Base-by-base conservation (phyloP, 495 filamentous ascomycete species). In the Apodospora peruviana region DNA sequence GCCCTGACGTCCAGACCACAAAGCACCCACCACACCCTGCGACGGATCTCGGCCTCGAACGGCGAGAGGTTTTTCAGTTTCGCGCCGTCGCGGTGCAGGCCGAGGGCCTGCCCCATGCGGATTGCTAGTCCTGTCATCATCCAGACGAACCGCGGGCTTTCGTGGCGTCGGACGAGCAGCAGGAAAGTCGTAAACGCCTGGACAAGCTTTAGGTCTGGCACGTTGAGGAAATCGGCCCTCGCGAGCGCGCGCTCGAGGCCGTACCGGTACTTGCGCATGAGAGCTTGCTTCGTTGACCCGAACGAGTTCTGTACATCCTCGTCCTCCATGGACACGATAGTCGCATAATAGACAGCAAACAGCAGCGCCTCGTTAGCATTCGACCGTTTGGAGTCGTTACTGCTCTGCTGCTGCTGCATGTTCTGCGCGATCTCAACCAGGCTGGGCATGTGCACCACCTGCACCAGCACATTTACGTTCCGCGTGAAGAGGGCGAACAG, bases 281-380 rank as follows among this genome's bases (percentile, higher is more conserved):
- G 70, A 4, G 79, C 69, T 5, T 62, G 45, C 56, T 77, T 80
- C 2, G 72, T 60, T 7, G 59, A 63, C n/a, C 73, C 72, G 47
- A 82, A 79, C 43, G 75, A 76, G 1, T 64, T 58, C 16, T 64
- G 38, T 9, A 78, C 69, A 61, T 82, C 76, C 4, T 79, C 72
- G 8, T 78, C 72, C 18, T 79, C 79, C 74, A 82, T 74, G 0
- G 79, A 82, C 1, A 66, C 71, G 10, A 82, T 58, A 2, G 81
- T 71, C 0, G 78, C 72, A 56, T 81, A 83, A 56, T 81, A 83
- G 4, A 83, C 78, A 0, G 79, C 66, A 57, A 83, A 81, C 59
- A 83, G 63, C 38, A 84, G 57, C 11, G 81, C 78, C 51, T 84
- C 75, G 41, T 79, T 71, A 21, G 68, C 58, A 5, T 71, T 66